Evolutionary conservation across 805 yeast genomes (phyloP).

Genomic region (Yamadazyma akitaensis): DNA sequence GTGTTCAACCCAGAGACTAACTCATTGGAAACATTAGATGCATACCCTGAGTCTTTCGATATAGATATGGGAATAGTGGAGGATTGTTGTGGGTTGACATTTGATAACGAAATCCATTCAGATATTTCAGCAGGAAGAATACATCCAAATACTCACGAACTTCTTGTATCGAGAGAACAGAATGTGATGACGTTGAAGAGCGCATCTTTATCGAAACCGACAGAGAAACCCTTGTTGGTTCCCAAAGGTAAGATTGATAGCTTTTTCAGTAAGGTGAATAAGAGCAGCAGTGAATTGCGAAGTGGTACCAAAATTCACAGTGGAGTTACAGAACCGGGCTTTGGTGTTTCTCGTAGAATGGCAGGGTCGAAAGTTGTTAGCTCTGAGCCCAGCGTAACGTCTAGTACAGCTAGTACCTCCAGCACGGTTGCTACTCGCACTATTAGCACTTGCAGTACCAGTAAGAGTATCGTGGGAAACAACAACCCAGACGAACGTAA

Average conservation of each 20-base stretch:
- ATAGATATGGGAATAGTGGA: conserved; percentile 41
- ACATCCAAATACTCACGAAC: conserved; percentile 58
- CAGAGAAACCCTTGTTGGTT: background rate
- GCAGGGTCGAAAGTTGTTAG: background rate
- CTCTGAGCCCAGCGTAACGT: no score
- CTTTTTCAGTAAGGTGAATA: conserved; percentile 6
- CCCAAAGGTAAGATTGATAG: conserved; percentile 10
- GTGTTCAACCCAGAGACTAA: conserved; percentile 68
- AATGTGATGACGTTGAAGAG: conserved; percentile 22
- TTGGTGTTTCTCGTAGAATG: background rate
- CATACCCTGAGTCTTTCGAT: conserved; percentile 44
- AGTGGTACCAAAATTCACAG: background rate
- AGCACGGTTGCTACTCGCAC: no score
- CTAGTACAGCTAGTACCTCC: no score
- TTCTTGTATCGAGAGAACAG: conserved; percentile 47
- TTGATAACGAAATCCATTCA: conserved; percentile 43
- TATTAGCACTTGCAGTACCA: no score
- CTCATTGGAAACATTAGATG: conserved; percentile 55
- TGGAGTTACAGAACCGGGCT: background rate
- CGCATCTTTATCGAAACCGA: conserved; percentile 12
- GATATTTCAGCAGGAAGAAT: conserved; percentile 62
- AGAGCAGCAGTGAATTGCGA: background rate
- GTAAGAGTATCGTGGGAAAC: no score
- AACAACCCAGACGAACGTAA: background rate
- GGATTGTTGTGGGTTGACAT: conserved; percentile 45